Evolutionary conservation across 2,329 filamentous ascomycete genomes (phyloP), one percentile per base, ranked within the genome.

Genomic region (Fusarium kyushuense): DNA sequence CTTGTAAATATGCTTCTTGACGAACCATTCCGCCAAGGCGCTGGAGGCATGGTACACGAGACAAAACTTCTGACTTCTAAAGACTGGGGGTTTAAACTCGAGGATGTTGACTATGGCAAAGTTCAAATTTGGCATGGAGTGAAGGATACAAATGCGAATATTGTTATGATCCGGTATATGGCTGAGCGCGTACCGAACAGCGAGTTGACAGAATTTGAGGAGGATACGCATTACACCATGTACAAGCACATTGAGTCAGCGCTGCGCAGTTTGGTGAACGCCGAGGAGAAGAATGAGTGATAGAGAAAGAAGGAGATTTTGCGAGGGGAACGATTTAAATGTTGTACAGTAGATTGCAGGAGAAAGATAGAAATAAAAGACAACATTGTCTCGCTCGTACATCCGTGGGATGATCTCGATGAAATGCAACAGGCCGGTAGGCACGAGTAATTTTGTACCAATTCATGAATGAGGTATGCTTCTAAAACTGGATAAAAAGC

Each of bases 151-250:
- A 62, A 62, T 13, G 54, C 57, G 3, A 2, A 48, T 16, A 52
- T 52, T 17, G 30, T 6, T 16, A 62, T 62, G 19, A 51, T 51
- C 4, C n/a, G 19, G 4, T 62, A 56, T 3, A 62, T 55, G 36
- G 57, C 36, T 3, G 7, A 48, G 7, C 42, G 12, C 9, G 17
- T 63, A 17, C 36, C n/a, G n/a, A 33, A 80, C 33, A 70, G 71
- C 6, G 63, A 63, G 5, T 61, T 82, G 12, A 64, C 67, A 3
- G 79, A 80, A 61, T 79, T 75, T 38, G 71, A 74, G 16, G 73
- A 73, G 2, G 76, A 79, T 10, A 76, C 70, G 5, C 78, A 80
- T 46, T 78, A 75, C 41, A 76, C 72, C 4, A 67, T 77, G 61
- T 72, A 57, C 3, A 57, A 67, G n/a, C 63, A 76, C 17, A 16